Evolutionary conservation across 768 basidiomycete genomes (phyloP), one percentile per base, ranked within the genome.

Genomic region (Pisolithus tinctorius): DNA sequence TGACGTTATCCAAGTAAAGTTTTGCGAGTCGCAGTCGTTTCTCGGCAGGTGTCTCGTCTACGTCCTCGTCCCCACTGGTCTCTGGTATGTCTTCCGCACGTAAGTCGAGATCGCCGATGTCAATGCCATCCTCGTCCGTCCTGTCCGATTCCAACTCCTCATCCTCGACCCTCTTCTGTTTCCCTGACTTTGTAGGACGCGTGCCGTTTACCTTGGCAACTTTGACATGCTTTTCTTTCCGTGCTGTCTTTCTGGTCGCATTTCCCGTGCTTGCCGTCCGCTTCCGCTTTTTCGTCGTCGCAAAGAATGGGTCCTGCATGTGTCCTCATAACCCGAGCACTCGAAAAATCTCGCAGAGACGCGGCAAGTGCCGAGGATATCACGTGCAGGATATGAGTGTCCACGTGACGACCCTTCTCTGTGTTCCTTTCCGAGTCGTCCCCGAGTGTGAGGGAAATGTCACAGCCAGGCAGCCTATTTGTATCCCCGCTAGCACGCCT

Each of bases 11-110:
- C 38, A 99, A 73, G 67, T 98, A 97, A 55, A 95, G 67, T 66
- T 93, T 88, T 4, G 95, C 94, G 37, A 99, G 71, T 52, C 96
- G 73, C 17, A 99, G 74, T 53, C 96, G 74, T 70, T 98, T 99
- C 74, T 93, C 84, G 0, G 92, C 93, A 2, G 93, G 90, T 4
- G 93, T 95, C 71, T 97, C 95, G 56, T 83, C 74, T 56, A 84
- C 80, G 58, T 93, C 85, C 59, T 96, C 93, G 39, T 93, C 91
- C 6, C 81, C 87, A 58, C 86, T 88, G 26, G 72, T 76, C 3
- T 75, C 78, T 14, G 69, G 75, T 54, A 83, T 83, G 26, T 72
- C 69, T 52, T 79, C 76, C 34, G 74, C 74, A 39, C 81, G 71
- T 56, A 93, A 69, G 63, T 94, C 88, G 73, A 93, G 77, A 63